Percentiles rank a stretch among this genome's conserved stretches.
These are phyloP conservation scores for Sequoiadendron giganteum DNA, from an alignment of 75 land plant genomes.

Conservation along the genomic window DNA sequence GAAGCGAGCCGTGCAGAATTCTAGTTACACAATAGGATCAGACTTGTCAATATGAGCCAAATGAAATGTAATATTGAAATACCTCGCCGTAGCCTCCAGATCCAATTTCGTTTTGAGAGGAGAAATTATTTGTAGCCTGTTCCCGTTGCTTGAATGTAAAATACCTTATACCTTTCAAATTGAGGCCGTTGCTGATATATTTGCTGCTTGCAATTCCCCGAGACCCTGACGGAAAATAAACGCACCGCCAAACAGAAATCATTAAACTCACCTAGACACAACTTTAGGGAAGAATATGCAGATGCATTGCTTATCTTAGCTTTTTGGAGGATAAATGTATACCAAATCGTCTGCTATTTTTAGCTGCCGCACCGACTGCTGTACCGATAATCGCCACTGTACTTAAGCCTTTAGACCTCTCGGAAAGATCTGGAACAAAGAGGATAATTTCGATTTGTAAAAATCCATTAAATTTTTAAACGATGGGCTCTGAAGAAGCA, in stretches of 20 bases:
- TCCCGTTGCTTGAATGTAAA: conserved; percentile 8
- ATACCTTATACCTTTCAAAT: conserved; percentile 47
- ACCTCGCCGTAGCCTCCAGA: conserved; percentile 76
- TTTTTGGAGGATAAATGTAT: background rate
- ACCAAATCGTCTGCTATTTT: conserved; percentile 71
- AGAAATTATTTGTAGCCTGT: too few relatives aligned
- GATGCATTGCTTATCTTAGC: too few relatives aligned
- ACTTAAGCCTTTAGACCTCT: conserved; percentile 2
- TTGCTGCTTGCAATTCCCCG: conserved; percentile 34
- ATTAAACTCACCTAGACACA: background rate
- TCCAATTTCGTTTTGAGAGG: conserved; percentile 27
- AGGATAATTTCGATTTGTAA: background rate
- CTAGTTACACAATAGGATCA: too few relatives aligned
- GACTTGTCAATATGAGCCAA: too few relatives aligned
- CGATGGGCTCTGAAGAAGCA: background rate
- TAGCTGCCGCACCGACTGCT: conserved; percentile 42
- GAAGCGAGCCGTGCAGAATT: too few relatives aligned
- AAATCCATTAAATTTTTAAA: background rate
- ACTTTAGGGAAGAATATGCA: background rate
- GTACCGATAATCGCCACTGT: conserved; percentile 45
- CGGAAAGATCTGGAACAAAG: background rate
- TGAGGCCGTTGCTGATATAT: conserved; percentile 39
- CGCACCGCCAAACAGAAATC: background rate
- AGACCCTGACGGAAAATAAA: conserved; percentile 29
- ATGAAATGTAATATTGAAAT: background rate